Evolutionary conservation across 352 stramenopile species (phyloP).

Genomic region (Plasmopara muralis): DNA sequence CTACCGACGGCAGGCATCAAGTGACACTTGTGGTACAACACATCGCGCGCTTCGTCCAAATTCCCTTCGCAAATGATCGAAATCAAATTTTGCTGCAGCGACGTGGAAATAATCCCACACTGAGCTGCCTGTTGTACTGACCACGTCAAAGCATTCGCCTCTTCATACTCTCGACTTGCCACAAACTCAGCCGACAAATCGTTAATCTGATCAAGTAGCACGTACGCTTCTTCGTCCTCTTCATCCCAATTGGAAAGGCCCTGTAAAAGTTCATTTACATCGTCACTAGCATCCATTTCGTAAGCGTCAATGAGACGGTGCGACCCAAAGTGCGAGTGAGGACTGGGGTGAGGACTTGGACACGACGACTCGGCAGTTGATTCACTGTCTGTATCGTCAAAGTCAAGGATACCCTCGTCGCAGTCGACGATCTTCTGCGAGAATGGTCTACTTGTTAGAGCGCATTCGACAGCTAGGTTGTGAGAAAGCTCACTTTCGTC

Average conservation of each 20-base stretch:
- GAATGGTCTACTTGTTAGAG: constrained; percentile 5
- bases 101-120: constrained; percentile 51
- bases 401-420: constrained; percentile 64
- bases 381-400: constrained; percentile 68
- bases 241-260: constrained; percentile 50
- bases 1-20: constrained; percentile 64
- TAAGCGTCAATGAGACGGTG: constrained; percentile 24
- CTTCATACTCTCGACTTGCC: constrained; percentile 61
- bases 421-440: constrained; percentile 23
- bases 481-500: constrained; percentile 13
- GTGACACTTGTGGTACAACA: constrained; percentile 81
- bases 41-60: constrained; percentile 63
- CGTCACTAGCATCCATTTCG: constrained; percentile 26
- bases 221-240: constrained; percentile 56
- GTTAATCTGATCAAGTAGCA: constrained; percentile 63
- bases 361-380: constrained; percentile 71
- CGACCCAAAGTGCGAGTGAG: constrained; percentile 23
- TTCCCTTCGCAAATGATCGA: constrained; percentile 49
- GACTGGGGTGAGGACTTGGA: constrained; percentile 49
- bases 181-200: constrained; percentile 58
- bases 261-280: constrained; percentile 47
- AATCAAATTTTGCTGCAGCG: constrained; percentile 62
- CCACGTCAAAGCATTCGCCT: constrained; percentile 60
- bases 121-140: constrained; percentile 65
- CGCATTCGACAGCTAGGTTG: constrained; percentile 13